Percentiles rank a stretch among this genome's conserved stretches.
Evolutionary conservation across 78 protist species (phyloP).

Genomic region (Dictyostelium brefeldianum): DNA sequence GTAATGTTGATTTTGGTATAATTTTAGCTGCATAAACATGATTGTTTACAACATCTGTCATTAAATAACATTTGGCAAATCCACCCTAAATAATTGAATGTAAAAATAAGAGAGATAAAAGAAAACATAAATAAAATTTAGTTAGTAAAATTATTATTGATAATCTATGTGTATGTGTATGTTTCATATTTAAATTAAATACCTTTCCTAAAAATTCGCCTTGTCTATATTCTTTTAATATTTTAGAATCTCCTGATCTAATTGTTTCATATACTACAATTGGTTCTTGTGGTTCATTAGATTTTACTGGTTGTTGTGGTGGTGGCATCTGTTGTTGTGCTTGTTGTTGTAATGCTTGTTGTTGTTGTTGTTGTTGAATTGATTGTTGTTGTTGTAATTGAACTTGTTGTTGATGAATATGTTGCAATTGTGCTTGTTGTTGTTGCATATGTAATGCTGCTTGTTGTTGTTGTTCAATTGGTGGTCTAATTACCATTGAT

Average conservation of each 20-base stretch:
- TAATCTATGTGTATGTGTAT: no score
- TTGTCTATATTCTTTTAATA: slow-evolving; percentile 38
- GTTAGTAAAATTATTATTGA: no score
- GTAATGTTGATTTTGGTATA: slow-evolving; percentile 87
- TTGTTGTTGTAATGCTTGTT: background rate
- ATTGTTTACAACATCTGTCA: slow-evolving; percentile 85
- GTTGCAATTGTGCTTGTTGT: background rate
- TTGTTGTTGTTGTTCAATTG: background rate
- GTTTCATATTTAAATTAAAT: background rate
- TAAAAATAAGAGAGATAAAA: background rate
- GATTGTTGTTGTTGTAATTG: background rate
- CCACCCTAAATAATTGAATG: slow-evolving; percentile 89
- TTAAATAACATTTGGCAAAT: slow-evolving; percentile 94
- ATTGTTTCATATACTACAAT: slow-evolving; percentile 44
- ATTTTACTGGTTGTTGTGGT: slow-evolving; percentile 35
- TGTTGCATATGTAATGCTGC: background rate
- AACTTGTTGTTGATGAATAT: background rate
- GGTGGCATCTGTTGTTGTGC: slow-evolving; percentile 25
- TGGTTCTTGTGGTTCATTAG: slow-evolving; percentile 8
- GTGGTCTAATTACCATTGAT: slow-evolving; percentile 67
- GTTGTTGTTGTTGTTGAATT: background rate
- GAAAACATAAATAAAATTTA: background rate
- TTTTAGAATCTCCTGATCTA: background rate
- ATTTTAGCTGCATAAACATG: slow-evolving; percentile 93
- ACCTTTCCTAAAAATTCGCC: slow-evolving; percentile 81